Evolutionary conservation across 176 grass and related monocot genomes (phyloP).

Genomic region (Secale cereale): DNA sequence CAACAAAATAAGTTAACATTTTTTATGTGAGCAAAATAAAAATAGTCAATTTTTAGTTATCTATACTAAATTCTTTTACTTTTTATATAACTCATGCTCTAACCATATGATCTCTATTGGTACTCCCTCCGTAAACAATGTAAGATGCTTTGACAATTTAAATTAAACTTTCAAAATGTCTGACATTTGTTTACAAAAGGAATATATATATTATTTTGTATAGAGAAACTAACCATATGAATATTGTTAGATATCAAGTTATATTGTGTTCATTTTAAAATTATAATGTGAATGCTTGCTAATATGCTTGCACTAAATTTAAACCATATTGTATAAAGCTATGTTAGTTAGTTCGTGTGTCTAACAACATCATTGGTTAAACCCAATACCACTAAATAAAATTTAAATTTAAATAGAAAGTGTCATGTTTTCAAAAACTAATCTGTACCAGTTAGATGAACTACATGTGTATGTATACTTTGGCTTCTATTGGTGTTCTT

Average conservation of each 20-base stretch:
- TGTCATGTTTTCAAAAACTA: background rate
- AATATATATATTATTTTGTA: background rate
- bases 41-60: no score
- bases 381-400: background rate
- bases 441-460: background rate
- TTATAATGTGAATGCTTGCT: background rate
- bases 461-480: background rate
- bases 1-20: no score
- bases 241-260: background rate
- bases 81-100: background rate
- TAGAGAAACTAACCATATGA: background rate
- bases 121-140: no score
- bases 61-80: background rate
- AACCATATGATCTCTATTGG: background rate
- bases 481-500: background rate
- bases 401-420: background rate
- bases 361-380: background rate
- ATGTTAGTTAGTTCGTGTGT: background rate
- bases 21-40: no score
- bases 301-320: background rate
- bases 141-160: no score
- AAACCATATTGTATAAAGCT: background rate
- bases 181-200: no score
- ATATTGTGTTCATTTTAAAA: background rate
- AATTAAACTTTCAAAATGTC: no score